Percentiles rank a stretch among this genome's conserved stretches.
These are phyloP conservation scores for Globisporangium heterothallicum DNA, from an alignment of 352 stramenopile species.

Conservation along the genomic window DNA sequence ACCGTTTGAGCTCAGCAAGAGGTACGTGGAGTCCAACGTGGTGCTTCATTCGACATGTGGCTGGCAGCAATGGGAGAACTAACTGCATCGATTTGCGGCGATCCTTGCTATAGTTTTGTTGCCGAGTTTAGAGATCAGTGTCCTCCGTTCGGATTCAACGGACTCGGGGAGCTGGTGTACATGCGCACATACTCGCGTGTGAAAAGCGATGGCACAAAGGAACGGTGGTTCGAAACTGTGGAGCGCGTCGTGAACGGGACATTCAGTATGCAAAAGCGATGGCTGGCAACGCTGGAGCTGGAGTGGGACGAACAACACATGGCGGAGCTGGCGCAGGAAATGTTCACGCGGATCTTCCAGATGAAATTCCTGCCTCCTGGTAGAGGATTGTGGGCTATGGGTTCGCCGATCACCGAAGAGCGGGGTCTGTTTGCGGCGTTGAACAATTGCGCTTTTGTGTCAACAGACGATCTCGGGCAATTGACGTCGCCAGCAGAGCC, in stretches of 20 bases:
- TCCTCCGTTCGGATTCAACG: conserved; percentile 92
- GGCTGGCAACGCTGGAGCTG: conserved; percentile 40
- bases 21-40: not conserved
- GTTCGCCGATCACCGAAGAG: conserved; percentile 86
- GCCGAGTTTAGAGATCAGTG: conserved; percentile 34
- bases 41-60: not conserved
- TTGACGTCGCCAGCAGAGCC: conserved; percentile 58
- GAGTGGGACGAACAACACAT: conserved; percentile 64
- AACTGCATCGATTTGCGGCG: not conserved
- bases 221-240: conserved; percentile 90
- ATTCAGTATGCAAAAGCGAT: conserved; percentile 92
- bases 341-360: conserved; percentile 90
- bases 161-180: conserved; percentile 91
- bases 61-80: too few species aligned
- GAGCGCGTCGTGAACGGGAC: conserved; percentile 92
- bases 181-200: conserved; percentile 88
- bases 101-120: conserved; percentile 30
- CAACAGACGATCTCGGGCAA: conserved; percentile 66
- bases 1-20: conserved; percentile 13
- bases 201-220: conserved; percentile 70
- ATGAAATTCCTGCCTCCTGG: conserved; percentile 94
- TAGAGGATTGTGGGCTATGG: conserved; percentile 92
- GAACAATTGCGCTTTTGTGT: conserved; percentile 94
- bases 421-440: conserved; percentile 82
- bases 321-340: conserved; percentile 70